Evolutionary conservation across 352 stramenopile species (phyloP).

Genomic region (Phytophthora sp.): DNA sequence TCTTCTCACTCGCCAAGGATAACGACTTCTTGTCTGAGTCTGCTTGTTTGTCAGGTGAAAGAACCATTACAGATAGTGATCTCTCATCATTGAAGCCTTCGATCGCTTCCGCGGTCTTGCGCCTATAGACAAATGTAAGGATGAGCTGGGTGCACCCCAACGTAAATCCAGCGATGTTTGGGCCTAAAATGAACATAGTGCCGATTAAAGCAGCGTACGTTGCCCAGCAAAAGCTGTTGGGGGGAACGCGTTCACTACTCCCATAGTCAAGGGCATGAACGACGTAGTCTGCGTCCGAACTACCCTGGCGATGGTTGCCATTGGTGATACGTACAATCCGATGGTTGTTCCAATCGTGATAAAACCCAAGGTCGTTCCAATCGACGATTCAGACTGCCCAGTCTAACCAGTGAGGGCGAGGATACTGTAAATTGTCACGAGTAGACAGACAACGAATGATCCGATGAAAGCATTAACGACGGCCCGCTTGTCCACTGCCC

Average conservation of each 20-base stretch:
- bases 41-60: slow-evolving; percentile 16
- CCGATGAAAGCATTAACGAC: slow-evolving; percentile 15
- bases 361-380: slow-evolving; percentile 52
- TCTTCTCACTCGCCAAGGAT: not conserved
- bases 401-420: slow-evolving; percentile 39
- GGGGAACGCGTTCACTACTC: slow-evolving; percentile 21
- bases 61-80: slow-evolving; percentile 1
- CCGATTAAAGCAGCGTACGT: slow-evolving; percentile 9
- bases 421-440: slow-evolving; percentile 44
- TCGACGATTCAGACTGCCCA: slow-evolving; percentile 24
- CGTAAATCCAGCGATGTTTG: slow-evolving; percentile 36
- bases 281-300: slow-evolving; percentile 29
- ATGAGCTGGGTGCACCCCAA: slow-evolving; percentile 40
- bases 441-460: slow-evolving; percentile 18
- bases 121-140: slow-evolving; percentile 47
- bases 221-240: slow-evolving; percentile 23
- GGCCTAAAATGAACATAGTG: slow-evolving; percentile 41
- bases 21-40: slow-evolving; percentile 22
- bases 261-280: slow-evolving; percentile 33
- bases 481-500: slow-evolving; percentile 17
- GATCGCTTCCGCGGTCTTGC: slow-evolving; percentile 11
- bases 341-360: slow-evolving; percentile 57
- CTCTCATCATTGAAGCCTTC: not conserved
- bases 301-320: slow-evolving; percentile 48
- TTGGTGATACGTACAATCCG: slow-evolving; percentile 59